Base-by-base conservation (phyloP, 768 basidiomycete species). In the Dentipellis fragilis region DNA sequence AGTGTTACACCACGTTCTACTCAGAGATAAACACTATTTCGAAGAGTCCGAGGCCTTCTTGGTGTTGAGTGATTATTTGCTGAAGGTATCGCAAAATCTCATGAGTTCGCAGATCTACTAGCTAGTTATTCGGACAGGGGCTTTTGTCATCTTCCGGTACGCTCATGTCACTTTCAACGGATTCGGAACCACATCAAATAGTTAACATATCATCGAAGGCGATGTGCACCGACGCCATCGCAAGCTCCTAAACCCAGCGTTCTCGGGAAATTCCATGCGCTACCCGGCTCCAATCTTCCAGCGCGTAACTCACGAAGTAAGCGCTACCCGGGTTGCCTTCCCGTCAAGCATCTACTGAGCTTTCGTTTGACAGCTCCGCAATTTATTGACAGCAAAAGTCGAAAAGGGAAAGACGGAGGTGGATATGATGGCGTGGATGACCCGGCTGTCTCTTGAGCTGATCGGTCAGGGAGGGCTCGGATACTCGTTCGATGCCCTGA, bases 261-360 rank as follows among this genome's bases (percentile, higher is more conserved):
- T 56, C 55, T 51, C 49, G n/a, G 14, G 29, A 50, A 39, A 22
- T n/a, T n/a, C 40, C n/a, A 52, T 56, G 49, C 55, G 55, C 19
- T 21, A 35, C 7, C 34, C 51, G 40, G 47, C 17, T 12, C 55
- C 55, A 14, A 56, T 51, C 14, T 56, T 56, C n/a, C 38, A 51
- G 17, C 17, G 4, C 10, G 19, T 51, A 12, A 51, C 50, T 37
- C 35, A 9, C 17, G 19, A 51, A 22, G 55, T 50, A 40, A 29
- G 14, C 9, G 22, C 6, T 29, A 29, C 6, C 29, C 29, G 29
- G 3, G 29, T 29, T 29, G 29, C 29, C 6, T 29, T 6, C 6
- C 29, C 29, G 29, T 29, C 29, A 29, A 29, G 29, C 29, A 29
- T 3, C 6, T 6, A 29, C 29, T 29, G 29, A 29, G 29, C 29